phyloP scores from a whole-genome alignment of 106 monocot species.

The Dendrobium catenatum region DNA sequence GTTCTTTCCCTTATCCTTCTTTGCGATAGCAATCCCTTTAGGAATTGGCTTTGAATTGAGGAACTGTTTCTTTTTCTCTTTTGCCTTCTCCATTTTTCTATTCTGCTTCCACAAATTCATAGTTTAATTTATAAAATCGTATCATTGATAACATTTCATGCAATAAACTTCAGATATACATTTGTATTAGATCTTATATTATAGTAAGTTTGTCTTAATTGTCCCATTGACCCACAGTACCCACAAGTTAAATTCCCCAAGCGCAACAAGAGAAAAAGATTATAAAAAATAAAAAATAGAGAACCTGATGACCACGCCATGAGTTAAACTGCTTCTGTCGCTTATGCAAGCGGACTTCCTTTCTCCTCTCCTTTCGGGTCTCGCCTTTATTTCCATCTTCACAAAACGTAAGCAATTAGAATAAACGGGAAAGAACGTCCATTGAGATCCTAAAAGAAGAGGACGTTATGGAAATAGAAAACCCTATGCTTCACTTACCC shows the following conservation, averaged over 20 bases:
- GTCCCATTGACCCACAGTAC: not conserved
- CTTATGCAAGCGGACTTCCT: constrained; percentile 26
- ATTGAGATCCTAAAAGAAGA: not conserved
- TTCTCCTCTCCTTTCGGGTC: constrained; percentile 29
- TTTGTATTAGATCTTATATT: not conserved
- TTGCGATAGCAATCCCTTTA: not conserved
- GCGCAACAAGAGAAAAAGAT: not conserved
- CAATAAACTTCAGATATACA: not conserved
- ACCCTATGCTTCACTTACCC: not conserved
- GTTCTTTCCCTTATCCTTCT: constrained; percentile 9
- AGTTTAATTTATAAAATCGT: not conserved
- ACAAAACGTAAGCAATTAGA: not conserved
- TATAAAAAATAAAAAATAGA: not conserved
- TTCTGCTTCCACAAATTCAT: not conserved
- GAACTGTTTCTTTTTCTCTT: constrained; percentile 2
- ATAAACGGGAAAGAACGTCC: not conserved
- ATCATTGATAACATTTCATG: not conserved
- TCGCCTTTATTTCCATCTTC: constrained; percentile 7
- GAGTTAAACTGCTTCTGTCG: constrained; percentile 18
- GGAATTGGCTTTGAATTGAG: not conserved
- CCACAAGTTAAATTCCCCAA: not conserved
- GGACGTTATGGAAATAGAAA: not conserved
- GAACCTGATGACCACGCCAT: constrained; percentile 28
- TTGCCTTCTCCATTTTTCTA: not conserved
- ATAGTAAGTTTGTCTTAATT: not conserved